These are phyloP conservation scores for Sarcomyxa edulis DNA, from an alignment of 768 basidiomycete species.

Conservation along the genomic window DNA sequence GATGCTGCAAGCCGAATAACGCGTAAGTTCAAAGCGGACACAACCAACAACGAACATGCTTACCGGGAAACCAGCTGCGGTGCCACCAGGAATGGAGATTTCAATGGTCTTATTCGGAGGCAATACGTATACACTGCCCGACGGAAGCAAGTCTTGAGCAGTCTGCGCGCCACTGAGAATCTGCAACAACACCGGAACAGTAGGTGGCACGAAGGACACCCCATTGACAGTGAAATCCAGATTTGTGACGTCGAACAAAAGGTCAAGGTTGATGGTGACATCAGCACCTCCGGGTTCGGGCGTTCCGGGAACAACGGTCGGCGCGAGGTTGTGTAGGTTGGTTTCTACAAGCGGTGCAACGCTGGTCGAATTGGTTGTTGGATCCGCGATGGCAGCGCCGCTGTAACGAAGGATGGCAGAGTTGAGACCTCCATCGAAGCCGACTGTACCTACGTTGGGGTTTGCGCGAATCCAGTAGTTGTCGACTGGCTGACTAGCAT, in stretches of 20 bases:
- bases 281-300: constrained; percentile 33
- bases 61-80: constrained; percentile 30
- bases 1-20: too few species aligned
- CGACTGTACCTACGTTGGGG: constrained; percentile 20
- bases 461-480: constrained; percentile 40
- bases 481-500: constrained; percentile 27
- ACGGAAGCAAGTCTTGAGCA: constrained; percentile 38
- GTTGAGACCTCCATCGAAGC: constrained; percentile 40
- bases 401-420: constrained; percentile 49
- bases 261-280: constrained; percentile 21
- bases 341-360: constrained; percentile 24
- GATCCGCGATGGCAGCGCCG: constrained; percentile 33
- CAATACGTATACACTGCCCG: constrained; percentile 40
- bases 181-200: constrained; percentile 9
- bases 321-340: constrained; percentile 11
- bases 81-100: constrained; percentile 22
- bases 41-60: too few species aligned
- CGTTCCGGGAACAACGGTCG: constrained; percentile 22
- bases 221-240: constrained; percentile 18
- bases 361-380: constrained; percentile 20
- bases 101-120: constrained; percentile 37
- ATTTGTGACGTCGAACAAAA: constrained; percentile 9
- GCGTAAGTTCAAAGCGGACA: too few species aligned
- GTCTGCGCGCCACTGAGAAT: constrained; percentile 7
- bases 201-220: constrained; percentile 14